phyloP scores from a whole-genome alignment of 2,329 filamentous ascomycete genomes.

The Penicillium sp. region DNA sequence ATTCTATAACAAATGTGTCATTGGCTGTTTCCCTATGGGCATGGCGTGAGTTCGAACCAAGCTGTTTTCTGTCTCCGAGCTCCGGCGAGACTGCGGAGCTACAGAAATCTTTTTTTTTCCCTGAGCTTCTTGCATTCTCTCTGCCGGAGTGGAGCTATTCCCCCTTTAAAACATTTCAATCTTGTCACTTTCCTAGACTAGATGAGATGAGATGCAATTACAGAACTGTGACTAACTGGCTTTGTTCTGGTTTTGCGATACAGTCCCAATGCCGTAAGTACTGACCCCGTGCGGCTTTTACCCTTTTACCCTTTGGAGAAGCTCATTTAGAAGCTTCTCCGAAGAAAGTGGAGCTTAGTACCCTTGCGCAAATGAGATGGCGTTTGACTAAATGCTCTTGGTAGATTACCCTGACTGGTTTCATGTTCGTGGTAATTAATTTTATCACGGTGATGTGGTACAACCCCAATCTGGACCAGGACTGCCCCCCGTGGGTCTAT shows the following conservation, averaged over 20 bases:
- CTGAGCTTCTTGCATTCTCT: slow-evolving; percentile 1
- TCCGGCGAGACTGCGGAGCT: not conserved
- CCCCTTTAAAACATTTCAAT: no score
- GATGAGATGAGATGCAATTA: not conserved
- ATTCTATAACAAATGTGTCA: slow-evolving; percentile 94
- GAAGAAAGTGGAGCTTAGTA: not conserved
- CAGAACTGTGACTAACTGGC: slow-evolving; percentile 8
- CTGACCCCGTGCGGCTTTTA: slow-evolving; percentile 1
- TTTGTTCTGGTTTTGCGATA: slow-evolving; percentile 12
- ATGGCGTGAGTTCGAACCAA: slow-evolving; percentile 71
- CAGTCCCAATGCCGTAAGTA: slow-evolving; percentile 56
- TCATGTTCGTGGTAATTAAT: slow-evolving; percentile 86
- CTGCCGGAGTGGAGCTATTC: slow-evolving; percentile 15
- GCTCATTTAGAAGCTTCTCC: no score
- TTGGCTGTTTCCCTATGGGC: slow-evolving; percentile 90
- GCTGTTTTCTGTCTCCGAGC: not conserved
- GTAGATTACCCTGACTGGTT: slow-evolving; percentile 85
- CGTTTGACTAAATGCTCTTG: slow-evolving; percentile 5
- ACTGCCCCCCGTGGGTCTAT: slow-evolving; percentile 96
- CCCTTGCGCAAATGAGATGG: not conserved
- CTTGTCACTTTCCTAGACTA: no score
- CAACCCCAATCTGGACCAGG: slow-evolving; percentile 88
- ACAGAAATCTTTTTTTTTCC: not conserved
- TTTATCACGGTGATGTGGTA: slow-evolving; percentile 94
- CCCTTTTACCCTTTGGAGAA: not conserved